Evolutionary conservation across 2,329 filamentous ascomycete species (phyloP).

Genomic region (Cercospora citrullina): DNA sequence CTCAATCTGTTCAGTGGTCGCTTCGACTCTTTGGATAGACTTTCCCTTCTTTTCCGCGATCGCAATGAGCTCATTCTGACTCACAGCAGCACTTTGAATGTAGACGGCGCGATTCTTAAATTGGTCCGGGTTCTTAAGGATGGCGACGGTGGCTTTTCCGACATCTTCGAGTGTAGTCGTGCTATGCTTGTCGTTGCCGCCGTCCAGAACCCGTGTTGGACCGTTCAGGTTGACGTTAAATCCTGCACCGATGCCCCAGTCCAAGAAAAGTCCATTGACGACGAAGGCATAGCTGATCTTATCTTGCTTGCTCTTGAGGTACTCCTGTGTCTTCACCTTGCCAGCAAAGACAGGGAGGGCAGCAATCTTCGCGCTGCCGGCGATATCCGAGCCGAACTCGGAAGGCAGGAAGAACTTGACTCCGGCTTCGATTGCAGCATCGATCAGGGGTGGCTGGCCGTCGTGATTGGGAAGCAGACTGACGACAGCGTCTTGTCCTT

Average conservation of each 20-base stretch:
- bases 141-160: conserved; percentile 38
- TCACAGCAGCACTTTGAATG: conserved; percentile 39
- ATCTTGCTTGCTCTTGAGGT: conserved; percentile 36
- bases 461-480: conserved; percentile 20
- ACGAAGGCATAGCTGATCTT: conserved; percentile 41
- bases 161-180: conserved; percentile 37
- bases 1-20: conserved; percentile 34
- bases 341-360: conserved; percentile 41
- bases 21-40: conserved; percentile 30
- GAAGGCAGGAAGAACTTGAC: conserved; percentile 44
- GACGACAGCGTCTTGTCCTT: conserved; percentile 42
- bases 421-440: conserved; percentile 43
- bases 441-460: conserved; percentile 38
- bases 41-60: conserved; percentile 38
- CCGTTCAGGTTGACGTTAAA: conserved; percentile 36
- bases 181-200: conserved; percentile 39
- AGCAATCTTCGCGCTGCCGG: conserved; percentile 34
- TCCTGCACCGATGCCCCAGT: conserved; percentile 39
- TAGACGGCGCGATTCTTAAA: conserved; percentile 42
- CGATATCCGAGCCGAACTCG: conserved; percentile 43
- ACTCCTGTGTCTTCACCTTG: conserved; percentile 41
- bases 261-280: conserved; percentile 40
- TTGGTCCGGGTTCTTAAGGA: conserved; percentile 38
- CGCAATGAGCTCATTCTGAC: conserved; percentile 42
- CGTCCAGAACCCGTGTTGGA: conserved; percentile 39